Percentiles rank a stretch among this genome's conserved stretches.
These are phyloP conservation scores for Hevea brasiliensis DNA, from an alignment of 345 rosid genomes.

Conservation along the genomic window DNA sequence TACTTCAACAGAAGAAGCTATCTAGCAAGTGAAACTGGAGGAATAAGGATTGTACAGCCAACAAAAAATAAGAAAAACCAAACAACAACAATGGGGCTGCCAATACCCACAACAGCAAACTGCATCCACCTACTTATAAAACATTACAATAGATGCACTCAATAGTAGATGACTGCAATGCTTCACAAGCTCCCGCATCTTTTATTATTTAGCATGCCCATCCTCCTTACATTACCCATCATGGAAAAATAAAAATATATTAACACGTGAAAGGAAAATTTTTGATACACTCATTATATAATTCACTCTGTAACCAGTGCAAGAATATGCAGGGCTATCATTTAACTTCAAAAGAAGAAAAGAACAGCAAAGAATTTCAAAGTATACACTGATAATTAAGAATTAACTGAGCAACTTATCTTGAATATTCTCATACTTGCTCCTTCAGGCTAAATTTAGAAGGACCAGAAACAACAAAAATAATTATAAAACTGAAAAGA, in stretches of 20 bases:
- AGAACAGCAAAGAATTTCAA: neutral
- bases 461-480: neutral
- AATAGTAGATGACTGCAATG: neutral
- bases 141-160: neutral
- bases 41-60: neutral
- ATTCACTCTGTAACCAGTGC: neutral
- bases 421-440: neutral
- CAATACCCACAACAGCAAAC: neutral
- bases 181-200: neutral
- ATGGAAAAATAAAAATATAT: neutral
- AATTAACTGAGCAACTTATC: neutral
- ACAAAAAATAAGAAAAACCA: neutral
- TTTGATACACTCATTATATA: neutral
- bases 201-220: neutral
- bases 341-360: neutral
- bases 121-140: neutral
- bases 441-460: neutral
- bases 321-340: too few relatives aligned
- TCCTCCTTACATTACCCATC: neutral
- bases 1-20: neutral
- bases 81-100: neutral
- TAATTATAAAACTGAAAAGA: neutral
- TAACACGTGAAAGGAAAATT: neutral
- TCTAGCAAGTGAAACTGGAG: neutral
- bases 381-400: neutral